Percentiles rank a stretch among this genome's conserved stretches.
Conservation (phyloP, 164 flowering plant species). For the Warburgia ugandensis region DNA sequence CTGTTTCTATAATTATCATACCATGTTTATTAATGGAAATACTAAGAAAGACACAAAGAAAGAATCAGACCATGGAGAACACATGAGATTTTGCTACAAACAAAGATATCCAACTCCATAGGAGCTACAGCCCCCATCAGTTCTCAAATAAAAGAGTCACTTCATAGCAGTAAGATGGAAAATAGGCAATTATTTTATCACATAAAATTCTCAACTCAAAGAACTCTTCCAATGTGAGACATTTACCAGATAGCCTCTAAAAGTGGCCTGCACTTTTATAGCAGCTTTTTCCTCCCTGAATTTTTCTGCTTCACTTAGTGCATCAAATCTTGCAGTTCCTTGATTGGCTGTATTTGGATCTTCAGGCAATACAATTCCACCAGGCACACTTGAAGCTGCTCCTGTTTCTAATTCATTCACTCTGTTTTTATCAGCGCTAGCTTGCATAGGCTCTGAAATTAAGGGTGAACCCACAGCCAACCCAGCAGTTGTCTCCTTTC, state of each 20-base stretch:
- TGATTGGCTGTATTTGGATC: slow-evolving; percentile 26
- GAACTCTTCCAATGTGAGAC: not conserved
- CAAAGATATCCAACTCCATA: no score
- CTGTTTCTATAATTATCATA: no score
- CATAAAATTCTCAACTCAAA: not conserved
- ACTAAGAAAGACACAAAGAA: no score
- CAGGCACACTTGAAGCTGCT: slow-evolving; percentile 14
- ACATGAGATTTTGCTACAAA: no score
- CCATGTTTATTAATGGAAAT: no score
- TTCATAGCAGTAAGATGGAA: no score
- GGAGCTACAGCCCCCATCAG: no score
- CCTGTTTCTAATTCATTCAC: slow-evolving; percentile 21
- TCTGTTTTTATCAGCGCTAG: slow-evolving; percentile 17
- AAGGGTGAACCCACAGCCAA: slow-evolving; percentile 15
- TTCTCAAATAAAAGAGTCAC: no score
- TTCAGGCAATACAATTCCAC: slow-evolving; percentile 10
- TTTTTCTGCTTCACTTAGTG: slow-evolving; percentile 31
- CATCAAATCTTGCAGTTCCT: slow-evolving; percentile 12
- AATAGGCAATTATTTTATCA: no score
- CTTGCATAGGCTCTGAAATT: slow-evolving; percentile 13
- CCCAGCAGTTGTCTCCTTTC: slow-evolving; percentile 21
- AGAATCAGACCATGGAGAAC: no score
- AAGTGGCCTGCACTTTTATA: slow-evolving; percentile 73
- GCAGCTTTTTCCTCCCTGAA: slow-evolving; percentile 53
- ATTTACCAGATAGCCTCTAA: slow-evolving; percentile 83